phyloP scores from a whole-genome alignment of 2,329 filamentous ascomycete species.

The Atkinsonella hypoxylon region DNA sequence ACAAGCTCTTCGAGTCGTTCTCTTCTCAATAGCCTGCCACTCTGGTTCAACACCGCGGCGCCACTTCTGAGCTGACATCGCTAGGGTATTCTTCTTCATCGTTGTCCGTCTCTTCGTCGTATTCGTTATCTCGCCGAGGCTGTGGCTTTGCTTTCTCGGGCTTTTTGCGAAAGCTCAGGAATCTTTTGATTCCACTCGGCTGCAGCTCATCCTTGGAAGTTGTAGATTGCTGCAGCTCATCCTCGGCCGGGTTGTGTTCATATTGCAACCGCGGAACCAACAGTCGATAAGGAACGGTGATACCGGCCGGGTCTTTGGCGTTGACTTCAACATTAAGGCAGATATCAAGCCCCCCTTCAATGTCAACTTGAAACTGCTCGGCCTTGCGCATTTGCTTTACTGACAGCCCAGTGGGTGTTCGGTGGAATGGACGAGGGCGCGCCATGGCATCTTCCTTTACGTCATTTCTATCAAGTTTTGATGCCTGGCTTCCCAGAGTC shows the following conservation, averaged over 20 bases:
- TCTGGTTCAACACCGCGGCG: constrained; percentile 3
- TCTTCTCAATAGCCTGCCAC: background rate
- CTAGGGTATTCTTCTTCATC: constrained; percentile 11
- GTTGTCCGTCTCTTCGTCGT: constrained; percentile 14
- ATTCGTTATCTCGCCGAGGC: constrained; percentile 9
- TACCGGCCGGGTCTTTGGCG: constrained; percentile 72
- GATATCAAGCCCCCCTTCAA: constrained; percentile 77
- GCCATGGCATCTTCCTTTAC: constrained; percentile 10
- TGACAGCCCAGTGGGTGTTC: constrained; percentile 58
- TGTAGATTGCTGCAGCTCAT: constrained; percentile 14
- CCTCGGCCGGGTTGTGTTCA: constrained; percentile 33
- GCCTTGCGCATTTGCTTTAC: constrained; percentile 46
- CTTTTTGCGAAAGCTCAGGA: constrained; percentile 33
- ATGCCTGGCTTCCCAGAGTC: constrained; percentile 16
- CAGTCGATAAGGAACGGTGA: constrained; percentile 76
- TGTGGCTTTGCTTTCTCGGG: constrained; percentile 10
- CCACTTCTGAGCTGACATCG: constrained; percentile 5
- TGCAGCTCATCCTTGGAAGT: constrained; percentile 16
- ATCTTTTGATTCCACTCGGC: constrained; percentile 29
- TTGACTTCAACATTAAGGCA: constrained; percentile 83
- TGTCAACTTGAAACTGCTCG: constrained; percentile 51
- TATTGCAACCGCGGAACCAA: constrained; percentile 69
- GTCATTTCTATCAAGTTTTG: constrained; percentile 12
- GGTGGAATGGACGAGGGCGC: constrained; percentile 40
- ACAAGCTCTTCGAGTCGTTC: too few relatives aligned